These are phyloP conservation scores for Selaginella moellendorffii DNA, from an alignment of 75 land plant genomes.

Conservation along the genomic window DNA sequence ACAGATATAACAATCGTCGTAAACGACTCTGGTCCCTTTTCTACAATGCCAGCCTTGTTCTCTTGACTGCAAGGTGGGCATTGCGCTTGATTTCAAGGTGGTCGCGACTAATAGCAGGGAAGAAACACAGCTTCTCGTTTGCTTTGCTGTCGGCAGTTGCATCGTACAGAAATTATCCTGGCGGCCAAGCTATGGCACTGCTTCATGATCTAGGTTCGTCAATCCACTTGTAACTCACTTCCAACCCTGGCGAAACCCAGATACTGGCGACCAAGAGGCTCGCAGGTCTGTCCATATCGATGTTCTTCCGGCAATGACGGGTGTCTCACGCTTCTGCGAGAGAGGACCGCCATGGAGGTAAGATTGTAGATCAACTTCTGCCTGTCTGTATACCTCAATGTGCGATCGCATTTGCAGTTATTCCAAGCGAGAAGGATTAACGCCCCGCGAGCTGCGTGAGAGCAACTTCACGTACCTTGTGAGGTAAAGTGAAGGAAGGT, in stretches of 20 bases:
- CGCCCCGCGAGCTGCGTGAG: constrained; percentile 20
- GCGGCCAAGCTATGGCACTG: constrained; percentile 55
- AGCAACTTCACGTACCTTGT: constrained; percentile 79
- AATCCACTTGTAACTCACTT: constrained; percentile 1
- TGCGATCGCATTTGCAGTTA: constrained; percentile 35
- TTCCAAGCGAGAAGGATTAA: constrained; percentile 72
- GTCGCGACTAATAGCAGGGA: constrained; percentile 49
- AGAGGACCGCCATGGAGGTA: constrained; percentile 75
- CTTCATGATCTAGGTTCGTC: constrained; percentile 53
- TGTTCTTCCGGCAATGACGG: constrained; percentile 91
- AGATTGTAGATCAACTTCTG: not conserved
- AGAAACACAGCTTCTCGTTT: not conserved
- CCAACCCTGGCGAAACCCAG: too few species aligned
- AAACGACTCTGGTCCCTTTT: constrained; percentile 45
- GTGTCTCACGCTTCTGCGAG: constrained; percentile 87
- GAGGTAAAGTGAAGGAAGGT: constrained; percentile 32
- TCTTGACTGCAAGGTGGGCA: constrained; percentile 15
- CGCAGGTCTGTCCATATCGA: constrained; percentile 63
- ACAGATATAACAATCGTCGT: constrained; percentile 72
- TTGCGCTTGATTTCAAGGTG: constrained; percentile 28
- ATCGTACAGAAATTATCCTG: constrained; percentile 90
- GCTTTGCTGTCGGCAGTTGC: constrained; percentile 40
- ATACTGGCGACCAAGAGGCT: not conserved
- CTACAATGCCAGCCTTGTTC: constrained; percentile 7
- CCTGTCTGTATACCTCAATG: not conserved